These are phyloP conservation scores for Diplogelasinospora grovesii DNA, from an alignment of 495 filamentous ascomycete species.

Conservation along the genomic window DNA sequence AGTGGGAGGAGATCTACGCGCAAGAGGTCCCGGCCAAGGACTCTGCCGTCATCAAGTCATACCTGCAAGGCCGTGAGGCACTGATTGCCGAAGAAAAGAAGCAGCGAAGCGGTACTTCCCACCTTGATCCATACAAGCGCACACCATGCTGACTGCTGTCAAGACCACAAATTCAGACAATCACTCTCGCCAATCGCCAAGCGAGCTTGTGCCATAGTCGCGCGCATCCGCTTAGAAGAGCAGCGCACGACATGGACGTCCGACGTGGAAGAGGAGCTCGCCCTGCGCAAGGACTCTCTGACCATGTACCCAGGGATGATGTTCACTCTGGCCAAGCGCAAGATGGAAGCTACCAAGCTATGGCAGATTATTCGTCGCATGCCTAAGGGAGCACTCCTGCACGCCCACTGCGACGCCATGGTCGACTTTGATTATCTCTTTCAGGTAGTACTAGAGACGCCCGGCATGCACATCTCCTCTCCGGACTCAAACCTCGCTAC, in stretches of 20 bases:
- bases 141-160: not conserved
- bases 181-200: conserved; percentile 39
- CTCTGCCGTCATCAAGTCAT: conserved; percentile 74
- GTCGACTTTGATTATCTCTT: conserved; percentile 77
- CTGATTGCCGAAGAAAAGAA: conserved; percentile 75
- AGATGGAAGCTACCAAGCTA: conserved; percentile 73
- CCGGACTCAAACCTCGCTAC: conserved; percentile 44
- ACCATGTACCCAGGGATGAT: conserved; percentile 75
- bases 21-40: conserved; percentile 46
- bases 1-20: conserved; percentile 38
- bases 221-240: conserved; percentile 71
- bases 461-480: conserved; percentile 63
- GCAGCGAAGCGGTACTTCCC: conserved; percentile 62
- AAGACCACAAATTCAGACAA: conserved; percentile 50
- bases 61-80: conserved; percentile 66
- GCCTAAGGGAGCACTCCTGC: conserved; percentile 87
- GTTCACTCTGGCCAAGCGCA: conserved; percentile 70
- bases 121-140: no score
- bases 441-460: conserved; percentile 59
- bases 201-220: conserved; percentile 70
- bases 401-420: conserved; percentile 87
- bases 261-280: conserved; percentile 58
- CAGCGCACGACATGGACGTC: conserved; percentile 63
- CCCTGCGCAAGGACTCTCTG: conserved; percentile 32
- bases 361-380: conserved; percentile 80